Evolutionary conservation across 2,329 filamentous ascomycete species (phyloP), one percentile per base, ranked within the genome.

Genomic region (Colletotrichum gigasporum): DNA sequence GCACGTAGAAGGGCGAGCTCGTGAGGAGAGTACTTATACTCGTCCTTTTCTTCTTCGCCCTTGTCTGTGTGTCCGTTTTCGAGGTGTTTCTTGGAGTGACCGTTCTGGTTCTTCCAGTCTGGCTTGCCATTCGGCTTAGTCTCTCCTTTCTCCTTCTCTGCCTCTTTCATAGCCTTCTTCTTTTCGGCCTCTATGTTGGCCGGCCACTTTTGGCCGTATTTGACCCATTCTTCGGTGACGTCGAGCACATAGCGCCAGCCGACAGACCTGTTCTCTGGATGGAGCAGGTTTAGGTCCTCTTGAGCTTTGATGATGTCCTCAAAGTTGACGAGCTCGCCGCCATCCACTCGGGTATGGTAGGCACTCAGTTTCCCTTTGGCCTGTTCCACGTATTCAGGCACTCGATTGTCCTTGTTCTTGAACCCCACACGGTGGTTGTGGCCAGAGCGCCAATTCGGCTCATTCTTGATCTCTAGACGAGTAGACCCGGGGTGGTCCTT

Each of bases 181-280:
- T 75, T 68, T 24, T 70, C 67, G 35, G 69, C 64, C 37, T 76
- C 70, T 57, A 75, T 66, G 67, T 86, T 86, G 0, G 78, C 77
- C 0, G 81, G 82, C 83, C 83, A 86, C 1, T 76, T 69, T 63
- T 85, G 75, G 7, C 76, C 68, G 35, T 81, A 76, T 70, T 83
- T 85, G 58, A 85, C 75, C 71, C 78, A 82, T 52, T 82, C 76
- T 61, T 86, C 83, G 0, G 80, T 81, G 9, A 76, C 75, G 34
- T 84, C 74, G 0, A 86, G 71, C 10, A 85, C 80, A 67, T 81
- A 84, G 34, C 83, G 74, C 83, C 83, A 85, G 7, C 81, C 80
- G 4, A 76, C 53, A 3, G 81, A 79, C 55, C 79, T 77, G 30
- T 80, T 76, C 16, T 80, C 75, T 0, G 82, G 81, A 44, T 79